Evolutionary conservation across 352 stramenopile genomes (phyloP).

Genomic region (Globisporangium emineosum): DNA sequence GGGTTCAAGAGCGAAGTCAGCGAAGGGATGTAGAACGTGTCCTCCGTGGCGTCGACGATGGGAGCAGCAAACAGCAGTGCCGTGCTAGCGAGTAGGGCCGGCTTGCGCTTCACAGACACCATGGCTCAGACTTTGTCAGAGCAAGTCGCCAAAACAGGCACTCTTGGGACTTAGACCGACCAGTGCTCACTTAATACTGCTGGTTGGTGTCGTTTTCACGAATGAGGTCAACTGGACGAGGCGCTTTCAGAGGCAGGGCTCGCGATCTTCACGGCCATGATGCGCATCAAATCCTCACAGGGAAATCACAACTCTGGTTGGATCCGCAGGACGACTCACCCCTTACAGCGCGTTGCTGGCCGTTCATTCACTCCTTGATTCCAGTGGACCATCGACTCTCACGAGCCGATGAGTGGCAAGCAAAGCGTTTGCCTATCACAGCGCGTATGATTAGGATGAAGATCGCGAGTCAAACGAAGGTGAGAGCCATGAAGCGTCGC

Average conservation of each 20-base stretch:
- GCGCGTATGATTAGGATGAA: neutral
- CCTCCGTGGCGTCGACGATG: neutral
- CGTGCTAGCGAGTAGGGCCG: neutral
- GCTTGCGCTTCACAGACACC: neutral
- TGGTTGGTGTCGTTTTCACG: constrained; percentile 2
- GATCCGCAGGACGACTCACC: neutral
- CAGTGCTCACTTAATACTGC: neutral
- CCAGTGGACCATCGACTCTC: neutral
- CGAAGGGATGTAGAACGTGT: constrained; percentile 5
- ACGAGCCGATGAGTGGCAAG: neutral
- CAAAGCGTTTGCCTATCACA: constrained; percentile 5
- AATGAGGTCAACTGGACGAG: neutral
- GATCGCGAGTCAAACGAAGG: constrained; percentile 1
- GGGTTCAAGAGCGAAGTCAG: neutral
- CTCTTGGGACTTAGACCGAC: too few relatives aligned
- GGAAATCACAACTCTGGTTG: neutral
- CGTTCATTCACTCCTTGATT: neutral
- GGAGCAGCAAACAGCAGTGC: neutral
- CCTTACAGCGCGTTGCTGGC: neutral
- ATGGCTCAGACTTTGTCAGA: too few relatives aligned
- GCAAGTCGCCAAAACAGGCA: neutral
- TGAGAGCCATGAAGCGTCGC: constrained; percentile 4
- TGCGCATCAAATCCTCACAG: neutral
- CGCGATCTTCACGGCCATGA: neutral
- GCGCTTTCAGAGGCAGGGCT: neutral